Conservation (phyloP, 768 basidiomycete species). For the Rhizopogon roseolus region DNA sequence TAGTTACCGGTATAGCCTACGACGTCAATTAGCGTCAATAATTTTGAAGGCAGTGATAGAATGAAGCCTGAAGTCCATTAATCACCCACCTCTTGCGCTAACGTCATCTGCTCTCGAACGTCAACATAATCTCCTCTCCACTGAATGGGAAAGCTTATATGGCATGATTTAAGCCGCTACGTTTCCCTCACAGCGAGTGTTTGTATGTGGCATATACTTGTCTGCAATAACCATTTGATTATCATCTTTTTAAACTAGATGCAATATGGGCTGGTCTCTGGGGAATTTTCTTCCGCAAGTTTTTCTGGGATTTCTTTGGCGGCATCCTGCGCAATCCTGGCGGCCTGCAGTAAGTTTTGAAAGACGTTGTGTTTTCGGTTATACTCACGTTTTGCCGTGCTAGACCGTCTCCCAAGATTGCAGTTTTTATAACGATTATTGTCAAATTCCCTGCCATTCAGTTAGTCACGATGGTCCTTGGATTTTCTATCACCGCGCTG, state of each 20-base stretch:
- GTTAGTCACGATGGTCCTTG: slow-evolving; percentile 59
- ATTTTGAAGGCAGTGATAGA: slow-evolving; percentile 9
- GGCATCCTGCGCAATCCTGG: slow-evolving; percentile 75
- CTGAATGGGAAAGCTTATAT: slow-evolving; percentile 73
- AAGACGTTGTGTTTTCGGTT: background rate
- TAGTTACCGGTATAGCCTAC: background rate
- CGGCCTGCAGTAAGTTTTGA: slow-evolving; percentile 65
- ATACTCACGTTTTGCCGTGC: slow-evolving; percentile 1
- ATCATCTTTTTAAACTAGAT: slow-evolving; percentile 36
- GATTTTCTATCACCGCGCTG: slow-evolving; percentile 52
- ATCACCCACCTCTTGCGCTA: background rate
- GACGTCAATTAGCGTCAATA: background rate
- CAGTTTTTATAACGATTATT: slow-evolving; percentile 67
- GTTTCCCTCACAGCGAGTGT: slow-evolving; percentile 63
- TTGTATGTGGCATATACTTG: slow-evolving; percentile 49
- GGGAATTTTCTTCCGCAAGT: slow-evolving; percentile 84
- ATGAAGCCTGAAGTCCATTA: slow-evolving; percentile 7
- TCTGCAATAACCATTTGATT: background rate
- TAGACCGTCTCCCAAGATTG: slow-evolving; percentile 57
- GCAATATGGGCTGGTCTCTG: slow-evolving; percentile 78
- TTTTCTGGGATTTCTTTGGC: slow-evolving; percentile 92
- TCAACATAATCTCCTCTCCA: slow-evolving; percentile 2
- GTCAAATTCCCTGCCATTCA: slow-evolving; percentile 77
- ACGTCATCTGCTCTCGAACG: background rate
- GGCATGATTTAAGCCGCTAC: slow-evolving; percentile 73